phyloP scores from a whole-genome alignment of 2,329 filamentous ascomycete genomes.

The Sarocladium brachiariae region DNA sequence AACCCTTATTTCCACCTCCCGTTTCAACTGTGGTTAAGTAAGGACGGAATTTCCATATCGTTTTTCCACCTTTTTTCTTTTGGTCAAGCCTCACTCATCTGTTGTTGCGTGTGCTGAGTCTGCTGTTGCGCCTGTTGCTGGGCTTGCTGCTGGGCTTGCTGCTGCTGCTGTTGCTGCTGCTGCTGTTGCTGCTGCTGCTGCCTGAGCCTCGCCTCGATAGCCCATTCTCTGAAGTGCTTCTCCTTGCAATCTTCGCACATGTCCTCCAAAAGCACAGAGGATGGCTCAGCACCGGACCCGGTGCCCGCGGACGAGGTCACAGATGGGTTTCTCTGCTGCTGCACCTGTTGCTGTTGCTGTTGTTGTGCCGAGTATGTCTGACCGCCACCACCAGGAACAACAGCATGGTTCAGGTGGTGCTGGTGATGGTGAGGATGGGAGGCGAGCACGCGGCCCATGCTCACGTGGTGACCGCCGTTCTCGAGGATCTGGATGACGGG shows the following conservation, averaged over 20 bases:
- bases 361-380: too few species aligned
- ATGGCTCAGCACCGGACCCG: neutral
- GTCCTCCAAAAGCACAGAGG: neutral
- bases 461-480: neutral
- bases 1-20: too few species aligned
- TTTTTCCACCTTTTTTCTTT: too few species aligned
- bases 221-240: slow-evolving; percentile 4
- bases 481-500: neutral
- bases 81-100: neutral
- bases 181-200: slow-evolving; percentile 8
- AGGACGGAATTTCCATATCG: too few species aligned
- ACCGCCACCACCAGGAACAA: neutral
- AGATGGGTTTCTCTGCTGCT: too few species aligned
- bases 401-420: neutral
- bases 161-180: slow-evolving; percentile 6
- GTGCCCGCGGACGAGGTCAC: neutral
- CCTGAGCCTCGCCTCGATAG: neutral
- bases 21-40: too few species aligned
- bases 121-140: slow-evolving; percentile 3
- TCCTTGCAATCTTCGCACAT: slow-evolving; percentile 8
- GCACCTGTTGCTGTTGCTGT: too few species aligned
- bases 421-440: neutral
- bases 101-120: neutral
- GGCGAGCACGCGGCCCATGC: neutral
- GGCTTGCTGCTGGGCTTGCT: neutral